A percentile compares a stretch with the other conserved stretches of the same genome.
These are phyloP conservation scores for Penstemon newberryi DNA, from an alignment of 257 asterid species.

Conservation along the genomic window DNA sequence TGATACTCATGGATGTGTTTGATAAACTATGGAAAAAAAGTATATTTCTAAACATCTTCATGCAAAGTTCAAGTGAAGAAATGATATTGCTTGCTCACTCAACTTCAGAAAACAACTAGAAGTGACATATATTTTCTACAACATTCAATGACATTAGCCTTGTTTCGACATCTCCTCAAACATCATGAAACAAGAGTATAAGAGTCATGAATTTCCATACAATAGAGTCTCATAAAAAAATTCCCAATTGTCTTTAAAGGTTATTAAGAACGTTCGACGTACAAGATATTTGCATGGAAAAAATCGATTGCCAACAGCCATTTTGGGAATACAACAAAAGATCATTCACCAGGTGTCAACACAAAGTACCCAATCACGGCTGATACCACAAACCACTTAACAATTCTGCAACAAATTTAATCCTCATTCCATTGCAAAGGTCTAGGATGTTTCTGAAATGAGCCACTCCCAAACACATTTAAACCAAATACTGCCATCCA, in stretches of 20 bases:
- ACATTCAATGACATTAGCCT: not conserved
- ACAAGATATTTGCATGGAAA: not conserved
- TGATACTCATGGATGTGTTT: not conserved
- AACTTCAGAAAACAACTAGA: not conserved
- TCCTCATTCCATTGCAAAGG: constrained; percentile 7
- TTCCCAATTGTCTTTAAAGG: not conserved
- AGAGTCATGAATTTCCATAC: not conserved
- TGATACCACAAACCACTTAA: not conserved
- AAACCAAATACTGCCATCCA: not conserved
- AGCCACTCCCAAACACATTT: not conserved
- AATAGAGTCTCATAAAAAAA: not conserved
- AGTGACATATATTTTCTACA: not conserved
- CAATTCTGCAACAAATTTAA: not conserved
- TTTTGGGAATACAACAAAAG: not conserved
- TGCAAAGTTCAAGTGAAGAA: not conserved
- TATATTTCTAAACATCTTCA: not conserved
- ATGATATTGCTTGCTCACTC: not conserved
- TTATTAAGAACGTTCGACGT: too few species aligned
- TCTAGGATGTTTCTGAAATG: not conserved
- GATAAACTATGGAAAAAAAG: not conserved
- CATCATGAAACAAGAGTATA: not conserved
- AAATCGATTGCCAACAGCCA: not conserved
- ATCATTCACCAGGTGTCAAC: not conserved
- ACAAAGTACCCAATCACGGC: not conserved
- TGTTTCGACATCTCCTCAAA: not conserved